Percentiles rank a stretch among this genome's conserved stretches.
Evolutionary conservation across 2,329 filamentous ascomycete species (phyloP).

Genomic region (Cadophora gregata): DNA sequence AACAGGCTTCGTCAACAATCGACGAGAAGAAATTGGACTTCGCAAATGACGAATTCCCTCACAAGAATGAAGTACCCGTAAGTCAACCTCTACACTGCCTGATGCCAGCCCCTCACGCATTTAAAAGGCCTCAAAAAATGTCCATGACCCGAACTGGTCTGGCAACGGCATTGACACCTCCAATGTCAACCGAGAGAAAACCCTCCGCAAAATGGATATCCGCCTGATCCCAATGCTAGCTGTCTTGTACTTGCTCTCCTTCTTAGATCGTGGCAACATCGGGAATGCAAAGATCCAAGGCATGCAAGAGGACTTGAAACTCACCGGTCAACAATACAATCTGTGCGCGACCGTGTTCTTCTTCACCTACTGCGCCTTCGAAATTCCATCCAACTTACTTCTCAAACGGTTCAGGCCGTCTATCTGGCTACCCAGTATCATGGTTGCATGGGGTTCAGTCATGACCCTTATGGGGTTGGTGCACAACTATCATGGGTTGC

Average conservation of each 20-base stretch:
- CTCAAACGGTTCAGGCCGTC: constrained; percentile 49
- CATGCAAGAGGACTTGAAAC: constrained; percentile 62
- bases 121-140: background rate
- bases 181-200: constrained; percentile 28
- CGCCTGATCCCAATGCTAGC: constrained; percentile 71
- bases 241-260: constrained; percentile 75
- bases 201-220: constrained; percentile 57
- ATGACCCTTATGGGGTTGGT: constrained; percentile 72
- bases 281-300: constrained; percentile 71
- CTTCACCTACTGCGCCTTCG: constrained; percentile 62
- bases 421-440: constrained; percentile 68
- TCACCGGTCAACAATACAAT: constrained; percentile 52
- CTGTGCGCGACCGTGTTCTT: constrained; percentile 49
- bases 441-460: constrained; percentile 67
- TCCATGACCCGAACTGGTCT: constrained; percentile 21
- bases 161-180: constrained; percentile 29
- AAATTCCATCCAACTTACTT: constrained; percentile 69
- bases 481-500: constrained; percentile 66
- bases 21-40: background rate
- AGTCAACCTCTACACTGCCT: background rate
- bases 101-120: background rate
- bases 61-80: background rate
- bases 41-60: constrained; percentile 2
- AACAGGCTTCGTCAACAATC: constrained; percentile 12
- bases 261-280: constrained; percentile 74